phyloP scores from a whole-genome alignment of 495 filamentous ascomycete species.

The Ascodesmis nigricans region DNA sequence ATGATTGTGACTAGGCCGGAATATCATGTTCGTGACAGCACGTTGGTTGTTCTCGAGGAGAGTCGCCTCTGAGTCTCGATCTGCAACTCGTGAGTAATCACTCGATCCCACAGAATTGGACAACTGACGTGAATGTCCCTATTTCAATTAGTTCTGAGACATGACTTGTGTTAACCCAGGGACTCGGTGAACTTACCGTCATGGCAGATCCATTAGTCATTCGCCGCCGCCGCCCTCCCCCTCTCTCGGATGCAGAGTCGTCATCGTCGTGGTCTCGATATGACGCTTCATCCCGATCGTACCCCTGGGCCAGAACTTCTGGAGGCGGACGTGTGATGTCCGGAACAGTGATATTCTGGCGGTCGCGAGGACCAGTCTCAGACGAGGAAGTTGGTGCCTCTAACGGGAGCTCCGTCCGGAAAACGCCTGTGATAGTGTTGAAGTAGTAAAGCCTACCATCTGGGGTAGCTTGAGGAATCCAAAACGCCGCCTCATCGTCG shows the following conservation, averaged over 20 bases:
- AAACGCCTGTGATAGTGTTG: conserved; percentile 85
- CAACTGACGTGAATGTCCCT: no score
- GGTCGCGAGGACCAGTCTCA: conserved; percentile 69
- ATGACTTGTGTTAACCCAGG: no score
- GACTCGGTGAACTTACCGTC: no score
- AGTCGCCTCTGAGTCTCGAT: no score
- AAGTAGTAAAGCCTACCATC: conserved; percentile 93
- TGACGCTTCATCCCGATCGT: conserved; percentile 29
- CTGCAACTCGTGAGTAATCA: no score
- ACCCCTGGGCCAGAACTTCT: conserved; percentile 76
- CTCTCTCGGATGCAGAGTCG: conserved; percentile 71
- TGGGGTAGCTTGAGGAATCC: conserved; percentile 92
- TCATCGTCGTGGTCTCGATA: conserved; percentile 50
- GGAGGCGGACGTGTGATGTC: conserved; percentile 77
- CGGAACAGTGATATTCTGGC: conserved; percentile 67
- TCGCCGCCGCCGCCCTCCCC: no score
- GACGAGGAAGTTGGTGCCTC: conserved; percentile 64
- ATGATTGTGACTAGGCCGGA: no score
- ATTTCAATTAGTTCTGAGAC: no score
- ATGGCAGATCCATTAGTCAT: no score
- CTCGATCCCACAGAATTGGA: no score
- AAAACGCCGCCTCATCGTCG: conserved; percentile 81
- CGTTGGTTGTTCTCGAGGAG: no score
- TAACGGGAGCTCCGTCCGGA: conserved; percentile 77
- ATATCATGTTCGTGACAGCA: no score